These are phyloP conservation scores for Lachancea nothofagi DNA, from an alignment of 805 yeast genomes.

Conservation along the genomic window DNA sequence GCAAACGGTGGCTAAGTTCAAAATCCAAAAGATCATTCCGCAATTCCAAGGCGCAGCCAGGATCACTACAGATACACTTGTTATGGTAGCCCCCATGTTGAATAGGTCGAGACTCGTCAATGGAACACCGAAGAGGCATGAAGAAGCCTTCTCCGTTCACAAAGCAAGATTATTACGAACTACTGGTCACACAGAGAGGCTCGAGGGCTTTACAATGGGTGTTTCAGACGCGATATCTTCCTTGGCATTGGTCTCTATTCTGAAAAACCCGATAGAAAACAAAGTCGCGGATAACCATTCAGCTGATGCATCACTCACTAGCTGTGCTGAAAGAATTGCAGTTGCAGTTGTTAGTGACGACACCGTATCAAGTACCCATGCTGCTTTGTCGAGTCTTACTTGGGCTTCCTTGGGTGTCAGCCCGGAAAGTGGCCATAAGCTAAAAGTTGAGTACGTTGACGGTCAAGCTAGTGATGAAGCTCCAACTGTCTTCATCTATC, in stretches of 20 bases:
- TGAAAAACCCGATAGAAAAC: constrained; percentile 20
- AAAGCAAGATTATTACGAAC: constrained; percentile 2
- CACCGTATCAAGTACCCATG: constrained; percentile 15
- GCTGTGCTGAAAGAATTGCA: constrained; percentile 20
- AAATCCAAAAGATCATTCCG: constrained; percentile 44
- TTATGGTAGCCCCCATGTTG: constrained; percentile 70
- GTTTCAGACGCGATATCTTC: constrained; percentile 13
- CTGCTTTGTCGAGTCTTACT: constrained; percentile 45
- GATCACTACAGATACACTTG: constrained; percentile 58
- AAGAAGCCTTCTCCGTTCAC: background rate
- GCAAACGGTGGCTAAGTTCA: constrained; percentile 52
- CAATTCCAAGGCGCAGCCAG: constrained; percentile 40
- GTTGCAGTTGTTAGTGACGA: constrained; percentile 13
- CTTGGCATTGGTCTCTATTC: constrained; percentile 30
- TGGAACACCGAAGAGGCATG: background rate
- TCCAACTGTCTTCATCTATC: constrained; percentile 6
- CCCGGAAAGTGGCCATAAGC: constrained; percentile 33
- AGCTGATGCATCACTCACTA: constrained; percentile 1
- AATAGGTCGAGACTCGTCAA: constrained; percentile 27
- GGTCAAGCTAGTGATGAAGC: constrained; percentile 39
- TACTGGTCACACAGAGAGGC: background rate
- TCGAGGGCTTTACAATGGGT: constrained; percentile 4
- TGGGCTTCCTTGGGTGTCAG: constrained; percentile 41
- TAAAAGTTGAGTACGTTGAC: constrained; percentile 38
- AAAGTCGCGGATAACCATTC: constrained; percentile 9